Conservation (phyloP, 2,329 filamentous ascomycete genomes). For the Coniella vitis region DNA sequence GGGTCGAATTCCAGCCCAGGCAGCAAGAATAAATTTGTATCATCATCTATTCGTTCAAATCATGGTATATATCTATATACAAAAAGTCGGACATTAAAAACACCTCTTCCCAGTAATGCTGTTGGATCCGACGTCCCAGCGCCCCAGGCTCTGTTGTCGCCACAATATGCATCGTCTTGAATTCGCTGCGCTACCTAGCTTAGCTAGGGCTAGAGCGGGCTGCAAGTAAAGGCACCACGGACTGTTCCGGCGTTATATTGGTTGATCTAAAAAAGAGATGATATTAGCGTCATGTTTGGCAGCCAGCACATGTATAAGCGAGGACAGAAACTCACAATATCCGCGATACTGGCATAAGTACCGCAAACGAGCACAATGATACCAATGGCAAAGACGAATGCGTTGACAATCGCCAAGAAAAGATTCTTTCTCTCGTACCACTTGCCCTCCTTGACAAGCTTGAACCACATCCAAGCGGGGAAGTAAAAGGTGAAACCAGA, state of each 20-base stretch:
- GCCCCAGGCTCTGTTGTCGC: not conserved
- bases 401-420: conserved; percentile 16
- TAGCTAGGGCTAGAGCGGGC: no score
- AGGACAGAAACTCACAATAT: conserved; percentile 21
- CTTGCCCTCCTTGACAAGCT: conserved; percentile 25
- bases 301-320: no score
- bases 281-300: conserved; percentile 1
- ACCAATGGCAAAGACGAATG: conserved; percentile 20
- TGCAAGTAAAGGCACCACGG: conserved; percentile 15
- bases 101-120: not conserved
- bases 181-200: not conserved
- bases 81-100: not conserved
- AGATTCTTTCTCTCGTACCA: conserved; percentile 23
- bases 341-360: conserved; percentile 23
- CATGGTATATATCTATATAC: conserved; percentile 1
- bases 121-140: not conserved
- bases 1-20: no score
- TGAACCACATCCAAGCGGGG: conserved; percentile 28
- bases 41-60: conserved; percentile 7
- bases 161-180: not conserved
- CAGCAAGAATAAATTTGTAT: not conserved
- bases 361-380: conserved; percentile 23
- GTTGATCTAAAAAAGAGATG: conserved; percentile 1
- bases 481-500: conserved; percentile 37
- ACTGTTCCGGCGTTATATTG: conserved; percentile 14